Conservation (phyloP, 1,284 basidiomycete species). For the Amylostereum chailletii region DNA sequence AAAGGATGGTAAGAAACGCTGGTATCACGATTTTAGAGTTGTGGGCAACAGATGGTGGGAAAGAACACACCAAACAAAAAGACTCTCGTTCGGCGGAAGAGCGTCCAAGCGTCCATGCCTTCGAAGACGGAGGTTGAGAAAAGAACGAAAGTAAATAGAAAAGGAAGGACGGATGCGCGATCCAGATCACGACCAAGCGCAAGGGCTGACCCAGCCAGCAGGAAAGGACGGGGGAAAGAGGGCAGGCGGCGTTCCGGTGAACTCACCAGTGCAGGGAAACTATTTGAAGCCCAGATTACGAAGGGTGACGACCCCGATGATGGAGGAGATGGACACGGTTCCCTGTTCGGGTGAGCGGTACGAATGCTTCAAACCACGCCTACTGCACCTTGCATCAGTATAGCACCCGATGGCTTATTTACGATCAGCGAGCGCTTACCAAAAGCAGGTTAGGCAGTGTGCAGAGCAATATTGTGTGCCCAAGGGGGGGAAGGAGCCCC, state of each 20-base stretch:
- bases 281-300: not conserved
- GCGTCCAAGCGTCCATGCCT: constrained; percentile 23
- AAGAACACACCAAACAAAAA: constrained; percentile 22
- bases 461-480: too few species aligned
- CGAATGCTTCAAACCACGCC: too few species aligned
- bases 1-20: constrained; percentile 11
- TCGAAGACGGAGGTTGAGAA: not conserved
- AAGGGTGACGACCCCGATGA: not conserved
- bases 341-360: too few species aligned
- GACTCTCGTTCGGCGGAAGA: constrained; percentile 21
- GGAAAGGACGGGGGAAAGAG: not conserved
- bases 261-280: too few species aligned
- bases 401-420: too few species aligned
- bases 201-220: constrained; percentile 12
- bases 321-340: not conserved
- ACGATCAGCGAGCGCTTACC: too few species aligned
- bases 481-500: too few species aligned
- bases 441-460: too few species aligned
- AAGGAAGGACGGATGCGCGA: constrained; percentile 7
- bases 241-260: not conserved
- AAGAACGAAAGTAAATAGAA: constrained; percentile 3
- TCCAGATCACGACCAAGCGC: constrained; percentile 3
- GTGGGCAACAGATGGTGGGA: not conserved
- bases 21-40: not conserved
- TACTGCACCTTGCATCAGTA: too few species aligned